These are phyloP conservation scores for Clarireedia sp. DNA, from an alignment of 2,329 filamentous ascomycete genomes.

Conservation along the genomic window DNA sequence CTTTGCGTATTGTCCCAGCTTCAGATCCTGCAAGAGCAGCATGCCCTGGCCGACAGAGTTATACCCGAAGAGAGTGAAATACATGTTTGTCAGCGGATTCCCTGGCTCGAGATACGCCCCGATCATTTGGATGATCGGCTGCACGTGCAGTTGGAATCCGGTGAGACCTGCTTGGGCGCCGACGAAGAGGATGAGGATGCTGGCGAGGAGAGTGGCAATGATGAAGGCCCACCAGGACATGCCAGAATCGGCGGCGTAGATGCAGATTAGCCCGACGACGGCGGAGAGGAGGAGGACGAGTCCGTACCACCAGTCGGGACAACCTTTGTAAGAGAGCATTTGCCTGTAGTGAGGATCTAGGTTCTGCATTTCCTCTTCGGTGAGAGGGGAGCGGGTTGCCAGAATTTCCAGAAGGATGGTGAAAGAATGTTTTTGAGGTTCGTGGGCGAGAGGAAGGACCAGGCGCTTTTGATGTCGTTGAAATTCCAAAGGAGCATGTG, in stretches of 20 bases:
- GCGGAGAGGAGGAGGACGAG: slow-evolving; percentile 37
- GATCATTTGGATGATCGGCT: slow-evolving; percentile 41
- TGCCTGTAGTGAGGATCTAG: slow-evolving; percentile 36
- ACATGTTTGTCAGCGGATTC: slow-evolving; percentile 59
- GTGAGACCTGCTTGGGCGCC: slow-evolving; percentile 36
- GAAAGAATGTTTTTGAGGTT: slow-evolving; percentile 10
- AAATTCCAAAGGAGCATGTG: slow-evolving; percentile 36
- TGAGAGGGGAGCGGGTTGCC: slow-evolving; percentile 9
- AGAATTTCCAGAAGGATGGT: slow-evolving; percentile 22
- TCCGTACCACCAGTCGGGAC: slow-evolving; percentile 54
- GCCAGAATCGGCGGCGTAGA: slow-evolving; percentile 51
- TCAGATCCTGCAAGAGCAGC: slow-evolving; percentile 39
- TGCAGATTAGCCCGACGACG: slow-evolving; percentile 30
- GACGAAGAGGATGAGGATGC: slow-evolving; percentile 22
- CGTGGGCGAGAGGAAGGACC: slow-evolving; percentile 19
- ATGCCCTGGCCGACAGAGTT: slow-evolving; percentile 39
- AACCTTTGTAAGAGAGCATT: slow-evolving; percentile 42
- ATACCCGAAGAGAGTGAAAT: slow-evolving; percentile 64
- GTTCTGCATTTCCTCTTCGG: not conserved
- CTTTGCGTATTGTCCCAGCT: slow-evolving; percentile 43
- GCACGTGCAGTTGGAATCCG: slow-evolving; percentile 38
- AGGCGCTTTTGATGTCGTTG: slow-evolving; percentile 33
- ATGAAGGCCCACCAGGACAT: slow-evolving; percentile 24
- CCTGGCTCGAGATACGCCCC: slow-evolving; percentile 42
- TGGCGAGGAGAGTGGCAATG: slow-evolving; percentile 21